Percentiles rank a stretch among this genome's conserved stretches.
Evolutionary conservation across 495 filamentous ascomycete species (phyloP).

Genomic region (Neurospora discreta): DNA sequence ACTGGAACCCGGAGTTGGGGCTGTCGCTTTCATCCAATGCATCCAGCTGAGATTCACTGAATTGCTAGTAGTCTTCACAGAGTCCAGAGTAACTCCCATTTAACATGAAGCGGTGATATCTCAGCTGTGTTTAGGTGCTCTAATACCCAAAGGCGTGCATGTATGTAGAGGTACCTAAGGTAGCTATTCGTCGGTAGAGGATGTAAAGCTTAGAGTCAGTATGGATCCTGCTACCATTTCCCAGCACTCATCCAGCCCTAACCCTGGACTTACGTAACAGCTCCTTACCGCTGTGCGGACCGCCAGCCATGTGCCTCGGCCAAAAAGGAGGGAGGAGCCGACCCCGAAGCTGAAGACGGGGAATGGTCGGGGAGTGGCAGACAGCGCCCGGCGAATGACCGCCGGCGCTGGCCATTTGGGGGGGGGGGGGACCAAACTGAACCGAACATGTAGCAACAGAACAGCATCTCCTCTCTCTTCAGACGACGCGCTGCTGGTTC

Average conservation of each 20-base stretch:
- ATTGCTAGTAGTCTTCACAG: neutral
- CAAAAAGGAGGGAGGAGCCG: constrained; percentile 9
- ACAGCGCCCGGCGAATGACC: neutral
- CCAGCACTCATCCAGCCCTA: neutral
- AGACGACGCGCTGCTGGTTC: neutral
- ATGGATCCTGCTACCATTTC: neutral
- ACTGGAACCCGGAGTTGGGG: neutral
- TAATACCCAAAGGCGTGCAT: neutral
- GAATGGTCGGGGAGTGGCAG: neutral
- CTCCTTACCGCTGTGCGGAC: neutral
- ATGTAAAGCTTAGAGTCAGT: neutral
- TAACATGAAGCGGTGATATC: neutral
- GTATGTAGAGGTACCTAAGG: too few relatives aligned
- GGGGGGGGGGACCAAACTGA: neutral
- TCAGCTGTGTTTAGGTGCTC: neutral
- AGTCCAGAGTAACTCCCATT: neutral
- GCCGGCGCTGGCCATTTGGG: neutral
- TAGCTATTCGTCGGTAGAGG: neutral
- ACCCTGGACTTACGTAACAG: neutral
- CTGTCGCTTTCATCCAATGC: neutral
- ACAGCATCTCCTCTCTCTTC: neutral
- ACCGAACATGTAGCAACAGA: neutral
- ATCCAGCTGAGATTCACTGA: neutral
- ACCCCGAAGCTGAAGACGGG: neutral
- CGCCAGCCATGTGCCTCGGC: constrained; percentile 15